These are phyloP conservation scores for Eutreptiella sp. DNA, from an alignment of 208 protist species.

Conservation along the genomic window DNA sequence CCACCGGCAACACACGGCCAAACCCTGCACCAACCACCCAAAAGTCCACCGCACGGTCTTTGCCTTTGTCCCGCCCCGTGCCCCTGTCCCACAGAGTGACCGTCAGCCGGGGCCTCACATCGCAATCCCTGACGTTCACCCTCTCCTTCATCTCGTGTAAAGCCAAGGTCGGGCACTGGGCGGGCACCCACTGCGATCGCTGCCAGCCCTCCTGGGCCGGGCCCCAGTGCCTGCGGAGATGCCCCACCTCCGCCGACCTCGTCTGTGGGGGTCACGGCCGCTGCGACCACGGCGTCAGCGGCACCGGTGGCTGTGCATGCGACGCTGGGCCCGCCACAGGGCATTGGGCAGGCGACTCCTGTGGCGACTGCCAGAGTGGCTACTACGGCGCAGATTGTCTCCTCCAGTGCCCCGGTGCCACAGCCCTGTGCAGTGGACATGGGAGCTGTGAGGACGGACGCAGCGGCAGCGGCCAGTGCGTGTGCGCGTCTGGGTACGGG, in stretches of 20 bases:
- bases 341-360: slow-evolving; percentile 13
- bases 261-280: slow-evolving; percentile 23
- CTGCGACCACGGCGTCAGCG: slow-evolving; percentile 28
- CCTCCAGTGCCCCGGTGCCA: slow-evolving; percentile 1
- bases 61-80: too few species aligned
- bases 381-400: slow-evolving; percentile 13
- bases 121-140: too few species aligned
- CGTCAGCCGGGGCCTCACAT: too few species aligned
- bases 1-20: too few species aligned
- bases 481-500: slow-evolving; percentile 1
- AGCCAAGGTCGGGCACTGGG: not conserved
- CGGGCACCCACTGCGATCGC: slow-evolving; percentile 7
- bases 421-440: slow-evolving; percentile 14
- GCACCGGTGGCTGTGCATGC: slow-evolving; percentile 20
- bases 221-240: not conserved
- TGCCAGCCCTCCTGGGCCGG: not conserved
- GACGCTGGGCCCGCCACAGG: not conserved
- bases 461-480: not conserved
- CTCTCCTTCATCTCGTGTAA: too few species aligned
- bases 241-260: not conserved
- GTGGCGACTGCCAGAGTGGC: not conserved
- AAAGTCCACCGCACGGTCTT: too few species aligned
- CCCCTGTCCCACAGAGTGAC: too few species aligned
- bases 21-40: too few species aligned
- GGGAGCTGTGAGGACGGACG: slow-evolving; percentile 5